phyloP scores from a whole-genome alignment of 2,329 filamentous ascomycete species.

The Phialemonium atrogriseum region DNA sequence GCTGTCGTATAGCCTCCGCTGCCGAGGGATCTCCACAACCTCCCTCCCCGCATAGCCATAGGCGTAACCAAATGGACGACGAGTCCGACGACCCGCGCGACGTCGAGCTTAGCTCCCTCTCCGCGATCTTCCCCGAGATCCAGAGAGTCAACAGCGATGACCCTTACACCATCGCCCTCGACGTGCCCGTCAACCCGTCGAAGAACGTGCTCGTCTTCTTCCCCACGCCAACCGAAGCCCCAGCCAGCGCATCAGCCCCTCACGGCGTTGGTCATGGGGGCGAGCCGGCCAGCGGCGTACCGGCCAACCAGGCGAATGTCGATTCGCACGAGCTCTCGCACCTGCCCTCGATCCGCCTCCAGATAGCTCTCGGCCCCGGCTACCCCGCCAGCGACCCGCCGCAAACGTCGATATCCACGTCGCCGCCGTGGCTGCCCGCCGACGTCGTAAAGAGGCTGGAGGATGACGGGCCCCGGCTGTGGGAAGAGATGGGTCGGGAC shows the following conservation, averaged over 20 bases:
- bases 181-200: constrained; percentile 47
- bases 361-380: constrained; percentile 44
- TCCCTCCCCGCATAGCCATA: too few species aligned
- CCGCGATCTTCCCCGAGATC: constrained; percentile 61
- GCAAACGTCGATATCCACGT: constrained; percentile 39
- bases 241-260: constrained; percentile 5
- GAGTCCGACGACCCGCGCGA: constrained; percentile 45
- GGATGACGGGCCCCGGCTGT: constrained; percentile 41
- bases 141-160: constrained; percentile 31
- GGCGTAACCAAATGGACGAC: too few species aligned
- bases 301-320: constrained; percentile 9
- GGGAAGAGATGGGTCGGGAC: constrained; percentile 54
- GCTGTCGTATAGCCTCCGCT: too few species aligned
- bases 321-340: constrained; percentile 46
- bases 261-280: constrained; percentile 6
- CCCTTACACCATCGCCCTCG: constrained; percentile 43
- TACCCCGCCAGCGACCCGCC: constrained; percentile 51
- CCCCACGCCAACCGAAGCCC: constrained; percentile 34
- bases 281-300: constrained; percentile 7
- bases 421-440: constrained; percentile 48
- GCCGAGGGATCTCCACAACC: too few species aligned
- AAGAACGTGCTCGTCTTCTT: constrained; percentile 50
- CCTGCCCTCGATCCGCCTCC: constrained; percentile 48
- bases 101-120: constrained; percentile 51
- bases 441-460: constrained; percentile 40